A percentile compares a stretch with the other conserved stretches of the same genome.
Evolutionary conservation across 1,139 yeast genomes (phyloP).

Genomic region (Yamadazyma diddensiae): DNA sequence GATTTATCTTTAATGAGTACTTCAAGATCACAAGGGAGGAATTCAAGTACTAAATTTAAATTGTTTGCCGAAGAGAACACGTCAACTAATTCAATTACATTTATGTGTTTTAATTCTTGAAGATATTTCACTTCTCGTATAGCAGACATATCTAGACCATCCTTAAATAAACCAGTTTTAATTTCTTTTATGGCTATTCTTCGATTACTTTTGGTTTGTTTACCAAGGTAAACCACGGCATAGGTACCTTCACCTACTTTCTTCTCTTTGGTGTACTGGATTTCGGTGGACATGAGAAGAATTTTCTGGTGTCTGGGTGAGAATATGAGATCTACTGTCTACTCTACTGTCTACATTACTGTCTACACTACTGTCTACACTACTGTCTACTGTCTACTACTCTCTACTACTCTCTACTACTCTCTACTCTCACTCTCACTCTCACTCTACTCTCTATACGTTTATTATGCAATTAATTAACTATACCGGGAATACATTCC

Average conservation of each 20-base stretch:
- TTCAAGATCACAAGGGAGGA: conserved; percentile 87
- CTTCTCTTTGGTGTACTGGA: conserved; percentile 51
- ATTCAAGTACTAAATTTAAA: conserved; percentile 84
- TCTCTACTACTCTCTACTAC: too few relatives aligned
- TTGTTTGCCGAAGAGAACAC: conserved; percentile 74
- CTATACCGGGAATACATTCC: conserved; percentile 50
- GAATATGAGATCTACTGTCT: too few relatives aligned
- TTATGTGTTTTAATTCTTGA: conserved; percentile 79
- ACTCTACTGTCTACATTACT: background rate
- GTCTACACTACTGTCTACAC: background rate
- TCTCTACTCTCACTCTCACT: too few relatives aligned
- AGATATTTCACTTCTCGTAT: conserved; percentile 90
- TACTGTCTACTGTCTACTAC: too few relatives aligned
- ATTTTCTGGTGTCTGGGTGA: too few relatives aligned
- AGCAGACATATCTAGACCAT: conserved; percentile 97
- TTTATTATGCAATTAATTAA: too few relatives aligned
- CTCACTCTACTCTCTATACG: too few relatives aligned
- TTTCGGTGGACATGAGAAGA: too few relatives aligned
- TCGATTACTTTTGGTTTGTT: conserved; percentile 53
- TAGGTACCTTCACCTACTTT: conserved; percentile 99
- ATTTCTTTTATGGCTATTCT: conserved; percentile 91
- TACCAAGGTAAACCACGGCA: conserved; percentile 92
- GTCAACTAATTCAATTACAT: conserved; percentile 84
- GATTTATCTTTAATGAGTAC: conserved; percentile 79
- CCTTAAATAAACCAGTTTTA: conserved; percentile 91